Evolutionary conservation across 1,284 basidiomycete genomes (phyloP).

Genomic region (Agaricales sp.): DNA sequence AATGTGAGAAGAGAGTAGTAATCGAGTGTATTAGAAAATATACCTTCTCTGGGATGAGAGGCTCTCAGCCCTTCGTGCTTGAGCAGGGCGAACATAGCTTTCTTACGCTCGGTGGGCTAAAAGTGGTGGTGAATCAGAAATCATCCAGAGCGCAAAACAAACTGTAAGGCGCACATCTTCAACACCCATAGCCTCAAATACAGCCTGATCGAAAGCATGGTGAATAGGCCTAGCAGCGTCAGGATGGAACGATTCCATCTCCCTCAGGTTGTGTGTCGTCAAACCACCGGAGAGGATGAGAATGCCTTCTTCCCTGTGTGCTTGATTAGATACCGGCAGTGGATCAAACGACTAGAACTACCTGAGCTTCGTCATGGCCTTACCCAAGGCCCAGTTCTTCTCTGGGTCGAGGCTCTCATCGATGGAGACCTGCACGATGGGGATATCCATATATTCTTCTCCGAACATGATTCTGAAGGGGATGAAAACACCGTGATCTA

Average conservation of each 20-base stretch:
- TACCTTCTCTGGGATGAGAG: slow-evolving; percentile 48
- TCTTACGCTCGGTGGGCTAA: slow-evolving; percentile 29
- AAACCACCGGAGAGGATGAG: slow-evolving; percentile 65
- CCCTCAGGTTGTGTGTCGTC: slow-evolving; percentile 55
- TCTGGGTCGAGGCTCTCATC: slow-evolving; percentile 49
- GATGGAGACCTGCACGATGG: slow-evolving; percentile 64
- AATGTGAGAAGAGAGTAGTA: neutral
- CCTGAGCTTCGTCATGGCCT: slow-evolving; percentile 50
- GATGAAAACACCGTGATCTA: slow-evolving; percentile 66
- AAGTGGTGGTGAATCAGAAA: slow-evolving; percentile 4
- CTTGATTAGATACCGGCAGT: slow-evolving; percentile 8
- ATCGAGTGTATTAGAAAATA: neutral
- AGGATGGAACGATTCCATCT: slow-evolving; percentile 42
- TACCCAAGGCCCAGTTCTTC: slow-evolving; percentile 56
- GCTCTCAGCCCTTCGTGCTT: slow-evolving; percentile 49
- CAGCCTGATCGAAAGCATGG: slow-evolving; percentile 49
- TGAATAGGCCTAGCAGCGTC: slow-evolving; percentile 34
- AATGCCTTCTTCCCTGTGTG: slow-evolving; percentile 45
- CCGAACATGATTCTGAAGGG: slow-evolving; percentile 74
- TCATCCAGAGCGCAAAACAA: slow-evolving; percentile 11
- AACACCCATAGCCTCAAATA: slow-evolving; percentile 41
- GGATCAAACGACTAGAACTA: slow-evolving; percentile 13
- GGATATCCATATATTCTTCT: slow-evolving; percentile 43
- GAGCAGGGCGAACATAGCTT: slow-evolving; percentile 37
- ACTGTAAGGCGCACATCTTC: slow-evolving; percentile 30